These are phyloP conservation scores for Amoebophrya sp. DNA, from an alignment of 169 alveolate species.

Conservation along the genomic window DNA sequence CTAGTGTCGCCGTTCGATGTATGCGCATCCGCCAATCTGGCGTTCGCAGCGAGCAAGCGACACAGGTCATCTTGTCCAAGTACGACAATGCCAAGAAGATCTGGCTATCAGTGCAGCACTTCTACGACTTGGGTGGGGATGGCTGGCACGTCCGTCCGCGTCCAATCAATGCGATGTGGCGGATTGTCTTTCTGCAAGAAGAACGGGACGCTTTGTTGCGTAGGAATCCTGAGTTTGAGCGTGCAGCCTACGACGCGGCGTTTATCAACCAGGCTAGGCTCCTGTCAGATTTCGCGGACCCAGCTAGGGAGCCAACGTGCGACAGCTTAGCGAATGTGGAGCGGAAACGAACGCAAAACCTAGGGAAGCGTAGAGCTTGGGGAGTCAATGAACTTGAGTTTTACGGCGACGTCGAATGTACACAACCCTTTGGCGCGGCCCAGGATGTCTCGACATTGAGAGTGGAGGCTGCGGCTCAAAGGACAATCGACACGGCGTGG, in stretches of 20 bases:
- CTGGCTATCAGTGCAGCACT: neutral
- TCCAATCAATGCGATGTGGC: neutral
- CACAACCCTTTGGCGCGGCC: neutral
- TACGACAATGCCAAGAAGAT: neutral
- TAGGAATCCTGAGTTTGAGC: neutral
- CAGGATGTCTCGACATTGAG: neutral
- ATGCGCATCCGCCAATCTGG: neutral
- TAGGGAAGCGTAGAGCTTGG: neutral
- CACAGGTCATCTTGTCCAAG: neutral
- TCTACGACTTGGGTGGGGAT: neutral
- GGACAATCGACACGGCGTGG: neutral
- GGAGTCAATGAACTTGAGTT: neutral
- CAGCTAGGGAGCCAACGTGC: neutral
- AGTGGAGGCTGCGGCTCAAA: neutral
- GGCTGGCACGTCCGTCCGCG: neutral
- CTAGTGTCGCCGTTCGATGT: neutral
- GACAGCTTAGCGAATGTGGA: neutral
- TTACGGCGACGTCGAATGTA: neutral
- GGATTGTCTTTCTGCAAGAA: neutral
- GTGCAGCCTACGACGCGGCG: neutral
- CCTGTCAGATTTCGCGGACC: neutral
- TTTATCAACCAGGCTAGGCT: neutral
- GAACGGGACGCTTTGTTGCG: neutral
- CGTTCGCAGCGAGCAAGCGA: neutral
- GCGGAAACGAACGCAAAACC: neutral